A percentile compares a stretch with the other conserved stretches of the same genome.
These are phyloP conservation scores for Aspergillus brunneoviolaceus DNA, from an alignment of 2,329 filamentous ascomycete genomes.

Conservation along the genomic window DNA sequence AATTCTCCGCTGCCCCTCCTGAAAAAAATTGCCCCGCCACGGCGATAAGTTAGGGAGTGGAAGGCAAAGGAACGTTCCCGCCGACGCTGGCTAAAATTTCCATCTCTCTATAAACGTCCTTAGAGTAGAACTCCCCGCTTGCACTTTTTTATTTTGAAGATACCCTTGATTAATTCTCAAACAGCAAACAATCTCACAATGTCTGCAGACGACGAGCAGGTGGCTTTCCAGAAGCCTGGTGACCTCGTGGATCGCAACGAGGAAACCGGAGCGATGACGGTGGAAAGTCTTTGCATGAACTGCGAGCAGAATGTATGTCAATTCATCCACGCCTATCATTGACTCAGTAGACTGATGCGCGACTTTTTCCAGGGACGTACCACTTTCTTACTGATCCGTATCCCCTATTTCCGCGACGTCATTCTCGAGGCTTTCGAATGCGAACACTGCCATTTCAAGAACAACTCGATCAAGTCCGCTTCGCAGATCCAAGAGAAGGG, in stretches of 20 bases:
- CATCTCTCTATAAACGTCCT: not conserved
- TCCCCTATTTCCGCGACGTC: constrained; percentile 96
- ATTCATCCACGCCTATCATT: not conserved
- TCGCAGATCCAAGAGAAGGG: constrained; percentile 90
- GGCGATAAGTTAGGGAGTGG: constrained; percentile 14
- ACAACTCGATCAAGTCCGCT: constrained; percentile 91
- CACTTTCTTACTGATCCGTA: constrained; percentile 81
- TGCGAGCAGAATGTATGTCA: constrained; percentile 74
- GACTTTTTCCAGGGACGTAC: constrained; percentile 68
- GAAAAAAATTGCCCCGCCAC: constrained; percentile 26
- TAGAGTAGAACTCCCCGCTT: no score
- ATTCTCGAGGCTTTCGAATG: constrained; percentile 97
- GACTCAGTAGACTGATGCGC: constrained; percentile 16
- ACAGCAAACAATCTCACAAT: constrained; percentile 20
- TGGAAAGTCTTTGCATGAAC: constrained; percentile 82
- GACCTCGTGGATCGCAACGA: constrained; percentile 41
- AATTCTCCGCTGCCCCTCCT: constrained; percentile 25
- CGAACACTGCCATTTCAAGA: constrained; percentile 82
- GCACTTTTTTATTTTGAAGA: no score
- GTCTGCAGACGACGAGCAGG: constrained; percentile 26
- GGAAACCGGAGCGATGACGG: constrained; percentile 44
- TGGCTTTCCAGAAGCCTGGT: constrained; percentile 37
- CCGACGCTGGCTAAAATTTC: not conserved
- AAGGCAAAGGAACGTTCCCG: constrained; percentile 33
- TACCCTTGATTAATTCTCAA: no score